phyloP scores from a whole-genome alignment of 192 early-diverging fungal genomes.

The Coemansia sp. region DNA sequence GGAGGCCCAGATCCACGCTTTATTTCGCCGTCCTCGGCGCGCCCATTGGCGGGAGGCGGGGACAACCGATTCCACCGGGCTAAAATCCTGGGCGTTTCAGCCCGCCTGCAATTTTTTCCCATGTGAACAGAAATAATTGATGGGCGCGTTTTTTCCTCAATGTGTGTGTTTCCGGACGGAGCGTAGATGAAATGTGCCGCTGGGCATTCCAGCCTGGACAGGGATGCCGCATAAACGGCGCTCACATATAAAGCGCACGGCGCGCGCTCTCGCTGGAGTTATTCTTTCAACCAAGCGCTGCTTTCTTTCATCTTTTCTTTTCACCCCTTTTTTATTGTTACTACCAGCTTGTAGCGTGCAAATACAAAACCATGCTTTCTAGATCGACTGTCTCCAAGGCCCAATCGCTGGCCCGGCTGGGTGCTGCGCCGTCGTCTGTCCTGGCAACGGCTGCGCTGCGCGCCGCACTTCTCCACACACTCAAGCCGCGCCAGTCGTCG shows the following conservation, averaged over 20 bases:
- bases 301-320: background rate
- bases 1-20: background rate
- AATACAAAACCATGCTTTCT: slow-evolving; percentile 28
- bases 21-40: slow-evolving; percentile 2
- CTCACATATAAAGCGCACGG: background rate
- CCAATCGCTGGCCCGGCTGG: slow-evolving; percentile 22
- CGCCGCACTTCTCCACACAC: slow-evolving; percentile 46
- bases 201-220: background rate
- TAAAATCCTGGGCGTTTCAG: slow-evolving; percentile 6
- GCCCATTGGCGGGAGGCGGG: slow-evolving; percentile 5
- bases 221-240: background rate
- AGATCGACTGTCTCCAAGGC: slow-evolving; percentile 41
- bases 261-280: background rate
- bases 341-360: background rate
- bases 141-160: slow-evolving; percentile 1
- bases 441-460: slow-evolving; percentile 21
- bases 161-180: slow-evolving; percentile 2
- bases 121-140: slow-evolving; percentile 1
- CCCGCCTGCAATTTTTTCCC: background rate
- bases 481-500: slow-evolving; percentile 42
- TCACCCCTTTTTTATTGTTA: background rate
- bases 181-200: slow-evolving; percentile 1
- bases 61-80: slow-evolving; percentile 7
- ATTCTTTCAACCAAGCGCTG: background rate
- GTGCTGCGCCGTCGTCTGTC: slow-evolving; percentile 11